A percentile compares a stretch with the other conserved stretches of the same genome.
phyloP scores from a whole-genome alignment of 2,329 filamentous ascomycete genomes.

The Sclerotinia sclerotiorum region DNA sequence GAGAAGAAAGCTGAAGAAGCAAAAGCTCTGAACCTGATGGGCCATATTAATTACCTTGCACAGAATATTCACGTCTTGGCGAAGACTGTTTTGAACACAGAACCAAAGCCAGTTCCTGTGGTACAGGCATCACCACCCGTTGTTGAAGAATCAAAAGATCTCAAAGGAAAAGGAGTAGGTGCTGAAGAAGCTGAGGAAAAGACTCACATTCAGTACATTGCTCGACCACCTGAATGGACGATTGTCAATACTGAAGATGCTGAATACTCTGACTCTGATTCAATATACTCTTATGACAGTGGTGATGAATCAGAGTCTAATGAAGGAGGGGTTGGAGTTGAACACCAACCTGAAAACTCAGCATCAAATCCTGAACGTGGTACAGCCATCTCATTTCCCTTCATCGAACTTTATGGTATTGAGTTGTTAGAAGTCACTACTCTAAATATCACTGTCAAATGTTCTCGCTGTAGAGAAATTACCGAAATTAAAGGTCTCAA shows the following conservation, averaged over 20 bases:
- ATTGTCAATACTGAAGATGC: constrained; percentile 43
- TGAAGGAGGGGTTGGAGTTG: constrained; percentile 47
- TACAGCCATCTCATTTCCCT: constrained; percentile 77
- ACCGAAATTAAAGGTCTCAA: constrained; percentile 69
- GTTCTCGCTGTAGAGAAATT: constrained; percentile 72
- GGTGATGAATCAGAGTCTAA: constrained; percentile 39
- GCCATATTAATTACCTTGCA: constrained; percentile 71
- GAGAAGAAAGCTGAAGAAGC: constrained; percentile 56
- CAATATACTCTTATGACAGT: constrained; percentile 46
- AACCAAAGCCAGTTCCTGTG: constrained; percentile 25
- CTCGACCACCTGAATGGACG: constrained; percentile 75
- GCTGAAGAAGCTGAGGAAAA: constrained; percentile 46
- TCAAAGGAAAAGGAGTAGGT: constrained; percentile 30
- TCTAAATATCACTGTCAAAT: constrained; percentile 72
- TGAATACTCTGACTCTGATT: constrained; percentile 49
- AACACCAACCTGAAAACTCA: constrained; percentile 39
- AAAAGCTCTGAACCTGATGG: constrained; percentile 63
- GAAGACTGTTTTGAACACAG: constrained; percentile 48
- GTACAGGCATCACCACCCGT: background rate
- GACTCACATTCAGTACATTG: constrained; percentile 68
- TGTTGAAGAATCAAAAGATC: background rate
- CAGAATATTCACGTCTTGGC: constrained; percentile 69
- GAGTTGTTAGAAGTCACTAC: constrained; percentile 70
- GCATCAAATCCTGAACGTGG: constrained; percentile 56
- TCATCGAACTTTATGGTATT: constrained; percentile 72